Evolutionary conservation across 1,139 yeast species (phyloP), one percentile per base, ranked within the genome.

Genomic region (Saccharomyces pastorianus): DNA sequence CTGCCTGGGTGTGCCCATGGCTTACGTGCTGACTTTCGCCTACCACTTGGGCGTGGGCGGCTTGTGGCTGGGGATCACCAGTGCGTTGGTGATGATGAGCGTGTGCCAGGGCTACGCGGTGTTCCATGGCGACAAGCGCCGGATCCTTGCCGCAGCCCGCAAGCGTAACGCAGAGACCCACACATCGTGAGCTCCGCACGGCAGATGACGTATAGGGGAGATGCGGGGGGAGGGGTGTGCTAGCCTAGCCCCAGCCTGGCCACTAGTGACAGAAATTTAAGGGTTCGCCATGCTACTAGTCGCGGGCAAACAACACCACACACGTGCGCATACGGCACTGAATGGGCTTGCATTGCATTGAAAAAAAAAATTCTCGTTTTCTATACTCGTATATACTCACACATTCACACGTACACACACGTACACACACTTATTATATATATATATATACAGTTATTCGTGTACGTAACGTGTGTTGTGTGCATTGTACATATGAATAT

Each of bases 31-130:
- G 48, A 81, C 90, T 31, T 85, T 86, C 64, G 65, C 73, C n/a
- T 72, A 71, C 25, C 76, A 77, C 38, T 71, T 85, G 50, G 74
- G 76, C 13, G 84, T 57, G 76, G 83, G 67, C 84, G 98, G 98
- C 0, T 74, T 91, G 55, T 91, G 98, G 98, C 60, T 81, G 11
- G 97, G 96, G 8, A 81, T 89, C 50, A 86, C 89, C 0, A 68
- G 82, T 52, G 97, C 96, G 0, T 76, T 91, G 73, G 65, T 81
- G 31, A 66, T 82, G 49, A 89, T 91, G 65, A 86, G 88, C 7
- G 52, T 78, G 1, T 74, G 79, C 29, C 96, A 91, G 66, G 68
- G 74, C 4, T 73, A 70, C 56, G 67, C 72, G 3, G 75, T 73
- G 5, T 73, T 73, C 59, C 61, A 64, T 44, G 70, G 72, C 47